A percentile compares a stretch with the other conserved stretches of the same genome.
Evolutionary conservation across 805 yeast species (phyloP).

Genomic region (Candida ficus): DNA sequence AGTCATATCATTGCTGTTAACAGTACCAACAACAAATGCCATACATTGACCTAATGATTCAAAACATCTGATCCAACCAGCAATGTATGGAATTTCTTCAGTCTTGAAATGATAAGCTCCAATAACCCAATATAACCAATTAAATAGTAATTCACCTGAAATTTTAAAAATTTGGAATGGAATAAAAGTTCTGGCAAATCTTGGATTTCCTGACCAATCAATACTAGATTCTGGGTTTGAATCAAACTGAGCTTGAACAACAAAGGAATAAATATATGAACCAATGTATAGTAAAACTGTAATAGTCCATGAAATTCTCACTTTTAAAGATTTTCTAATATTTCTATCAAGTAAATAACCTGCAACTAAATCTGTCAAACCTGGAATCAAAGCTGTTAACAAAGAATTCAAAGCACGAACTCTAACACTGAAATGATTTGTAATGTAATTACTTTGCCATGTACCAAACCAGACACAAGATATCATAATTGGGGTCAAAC

Average conservation of each 20-base stretch:
- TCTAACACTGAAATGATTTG: constrained; percentile 24
- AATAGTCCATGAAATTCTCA: constrained; percentile 18
- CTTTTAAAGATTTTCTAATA: constrained; percentile 9
- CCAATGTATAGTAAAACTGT: constrained; percentile 10
- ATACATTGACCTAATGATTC: constrained; percentile 22
- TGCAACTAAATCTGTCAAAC: constrained; percentile 16
- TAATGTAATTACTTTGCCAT: constrained; percentile 22
- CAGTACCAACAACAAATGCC: constrained; percentile 21
- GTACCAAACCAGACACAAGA: constrained; percentile 21
- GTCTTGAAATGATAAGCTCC: constrained; percentile 19
- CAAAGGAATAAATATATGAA: constrained; percentile 19
- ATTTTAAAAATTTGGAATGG: constrained; percentile 23
- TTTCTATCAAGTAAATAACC: constrained; percentile 17
- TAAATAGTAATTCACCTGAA: constrained; percentile 20
- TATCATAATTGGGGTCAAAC: constrained; percentile 19
- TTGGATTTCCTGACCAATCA: constrained; percentile 19
- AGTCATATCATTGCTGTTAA: constrained; percentile 20
- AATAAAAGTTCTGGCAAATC: constrained; percentile 16
- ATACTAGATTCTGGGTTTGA: constrained; percentile 9
- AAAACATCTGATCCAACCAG: constrained; percentile 21
- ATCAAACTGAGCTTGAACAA: constrained; percentile 13
- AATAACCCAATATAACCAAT: constrained; percentile 25
- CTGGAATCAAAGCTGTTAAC: constrained; percentile 19
- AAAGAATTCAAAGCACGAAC: constrained; percentile 24
- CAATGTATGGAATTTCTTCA: constrained; percentile 18